These are phyloP conservation scores for Populus hybrid DNA, from an alignment of 441 rosid genomes.

Conservation along the genomic window DNA sequence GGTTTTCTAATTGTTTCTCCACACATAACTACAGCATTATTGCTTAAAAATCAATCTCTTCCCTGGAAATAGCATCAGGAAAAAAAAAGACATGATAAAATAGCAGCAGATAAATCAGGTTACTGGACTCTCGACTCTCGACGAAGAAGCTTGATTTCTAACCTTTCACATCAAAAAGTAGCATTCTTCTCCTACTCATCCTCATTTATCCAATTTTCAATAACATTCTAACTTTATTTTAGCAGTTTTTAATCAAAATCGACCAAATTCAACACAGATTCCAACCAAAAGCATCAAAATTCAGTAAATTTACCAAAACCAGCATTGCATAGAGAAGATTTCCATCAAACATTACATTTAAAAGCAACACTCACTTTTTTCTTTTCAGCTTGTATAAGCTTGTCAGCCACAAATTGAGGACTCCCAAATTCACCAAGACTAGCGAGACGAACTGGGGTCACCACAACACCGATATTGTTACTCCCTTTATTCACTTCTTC, in stretches of 20 bases:
- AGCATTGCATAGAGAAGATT: background rate
- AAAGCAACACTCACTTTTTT: conserved; percentile 50
- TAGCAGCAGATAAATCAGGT: background rate
- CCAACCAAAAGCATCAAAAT: background rate
- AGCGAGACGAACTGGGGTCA: conserved; percentile 75
- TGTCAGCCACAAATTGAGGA: conserved; percentile 80
- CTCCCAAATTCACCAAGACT: conserved; percentile 71
- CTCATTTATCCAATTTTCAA: background rate
- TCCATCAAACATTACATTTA: background rate
- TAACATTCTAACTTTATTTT: background rate
- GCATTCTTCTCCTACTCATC: background rate
- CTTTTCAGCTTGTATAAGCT: conserved; percentile 81
- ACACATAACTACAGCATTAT: background rate
- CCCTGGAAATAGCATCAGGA: background rate
- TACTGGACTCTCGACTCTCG: background rate
- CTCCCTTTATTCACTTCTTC: conserved; percentile 61
- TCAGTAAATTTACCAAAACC: background rate
- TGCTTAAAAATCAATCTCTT: background rate
- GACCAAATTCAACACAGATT: background rate
- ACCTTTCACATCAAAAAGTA: background rate
- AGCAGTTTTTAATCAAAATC: background rate
- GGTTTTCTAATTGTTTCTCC: background rate
- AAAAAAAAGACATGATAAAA: background rate
- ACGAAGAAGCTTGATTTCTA: background rate
- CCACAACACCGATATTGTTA: conserved; percentile 82